Evolutionary conservation across 148 eudicot species (phyloP), one percentile per base, ranked within the genome.

Genomic region (Spergularia marina): DNA sequence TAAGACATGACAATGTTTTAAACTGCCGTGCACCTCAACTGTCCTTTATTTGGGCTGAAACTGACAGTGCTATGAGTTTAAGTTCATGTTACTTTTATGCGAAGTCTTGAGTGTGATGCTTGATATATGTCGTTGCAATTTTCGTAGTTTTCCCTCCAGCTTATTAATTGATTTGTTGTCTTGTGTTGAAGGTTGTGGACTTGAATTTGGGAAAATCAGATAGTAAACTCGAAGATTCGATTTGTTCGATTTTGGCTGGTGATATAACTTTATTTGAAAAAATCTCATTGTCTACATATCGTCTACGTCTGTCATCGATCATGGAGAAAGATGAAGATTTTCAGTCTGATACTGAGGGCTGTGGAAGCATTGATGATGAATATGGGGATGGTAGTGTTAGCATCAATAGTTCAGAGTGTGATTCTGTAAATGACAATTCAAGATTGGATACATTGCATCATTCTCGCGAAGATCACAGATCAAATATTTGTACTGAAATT

Each of bases 231-330:
- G 98, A 92, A 85, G 76, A 75, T 65, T 77, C 84, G 61, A 85
- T 95, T 81, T 83, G 86, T 81, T 80, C 94, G 53, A 80, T 84
- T 18, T 88, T 95, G 74, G 89, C 99, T 14, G 86, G 97, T 83
- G 98, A 95, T 76, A 89, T 95, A 62, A 89, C 96, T 54, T 79
- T 95, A 76, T 95, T 92, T 73, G 99, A 95, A 74, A 95, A 89
- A 78, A 92, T 95, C 16, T 92, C 97, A 34, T 77, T 80, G 66
- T 87, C 88, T 40, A 78, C 93, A 41, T 95, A 89, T 77, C 99
- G 99, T 79, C 49, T 92, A 58, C 96, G 99, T 69, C 69, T 78
- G 41, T 78, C 82, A 58, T 80, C 89, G 25, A 68, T 82, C 70
- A 65, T 56, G 53, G 78, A 85, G 74, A 88, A 85, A 70, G 84